A percentile compares a stretch with the other conserved stretches of the same genome.
phyloP scores from a whole-genome alignment of 257 asterid species.

The Solanum ahanhuiri region DNA sequence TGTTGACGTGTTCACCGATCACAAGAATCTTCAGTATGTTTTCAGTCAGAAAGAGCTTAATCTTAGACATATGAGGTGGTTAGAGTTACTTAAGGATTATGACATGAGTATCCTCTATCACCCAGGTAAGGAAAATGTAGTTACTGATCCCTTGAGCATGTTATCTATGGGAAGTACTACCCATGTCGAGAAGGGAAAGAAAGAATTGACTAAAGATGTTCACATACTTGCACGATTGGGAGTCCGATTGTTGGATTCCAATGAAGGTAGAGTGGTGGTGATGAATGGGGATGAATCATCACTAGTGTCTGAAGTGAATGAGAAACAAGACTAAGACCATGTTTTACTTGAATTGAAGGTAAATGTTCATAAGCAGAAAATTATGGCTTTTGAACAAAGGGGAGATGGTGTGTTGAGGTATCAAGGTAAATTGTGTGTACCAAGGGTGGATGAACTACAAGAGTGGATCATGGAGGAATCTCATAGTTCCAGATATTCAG shows the following conservation, averaged over 20 bases:
- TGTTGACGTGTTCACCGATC: neutral
- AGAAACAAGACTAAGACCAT: too few relatives aligned
- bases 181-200: neutral
- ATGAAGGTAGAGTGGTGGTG: neutral
- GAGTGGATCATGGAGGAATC: neutral
- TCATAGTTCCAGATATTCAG: neutral
- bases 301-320: neutral
- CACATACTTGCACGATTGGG: neutral
- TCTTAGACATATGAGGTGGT: neutral
- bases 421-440: too few relatives aligned
- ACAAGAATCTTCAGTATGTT: neutral
- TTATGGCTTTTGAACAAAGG: neutral
- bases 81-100: neutral
- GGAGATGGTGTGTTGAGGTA: neutral
- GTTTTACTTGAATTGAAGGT: neutral
- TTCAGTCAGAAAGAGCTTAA: too few relatives aligned
- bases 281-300: neutral
- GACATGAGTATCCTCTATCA: neutral
- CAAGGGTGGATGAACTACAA: neutral
- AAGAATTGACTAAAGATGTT: neutral
- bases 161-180: neutral
- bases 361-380: neutral
- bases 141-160: neutral
- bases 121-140: neutral
- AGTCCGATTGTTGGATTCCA: neutral